Base-by-base conservation (phyloP, 2,329 filamentous ascomycete species). In the Periconia sp. region DNA sequence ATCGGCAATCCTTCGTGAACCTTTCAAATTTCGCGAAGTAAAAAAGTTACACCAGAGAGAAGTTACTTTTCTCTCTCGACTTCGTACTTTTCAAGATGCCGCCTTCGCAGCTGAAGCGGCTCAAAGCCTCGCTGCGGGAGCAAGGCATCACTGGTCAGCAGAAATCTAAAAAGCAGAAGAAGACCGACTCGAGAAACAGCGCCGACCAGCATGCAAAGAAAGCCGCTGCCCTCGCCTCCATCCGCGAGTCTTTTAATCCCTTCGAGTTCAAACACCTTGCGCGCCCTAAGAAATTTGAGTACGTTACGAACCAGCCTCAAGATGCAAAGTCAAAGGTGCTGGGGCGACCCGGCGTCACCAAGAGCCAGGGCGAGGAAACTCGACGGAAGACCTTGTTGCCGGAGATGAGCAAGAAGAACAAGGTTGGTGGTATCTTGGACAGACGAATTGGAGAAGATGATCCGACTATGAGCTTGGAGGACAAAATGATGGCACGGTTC, bases 191-290 rank as follows among this genome's bases (percentile, higher is more conserved):
- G 85, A 85, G 84, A 52, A 82, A 81, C 58, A 85, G 83, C 58
- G 33, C 33, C 33, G 87, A 93, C 66, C 90, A 91, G 74, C 87
- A 90, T 55, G 82, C 91, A 23, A 85, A 91, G 71, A 85, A 89
- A 69, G 85, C 88, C 68, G 87, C 86, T 52, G 90, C 92, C 15
- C 81, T 99, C 58, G 86, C 90, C 64, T 85, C 85, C 53, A 97
- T 99, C 71, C 89, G 94, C 69, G 92, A 97, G 68, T 89, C 92
- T 63, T 97, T 97, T 83, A 99, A 99, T 73, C 94, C 94, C 0
- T 99, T 99, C 75, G 94, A 99, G 70, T 85, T 96, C 72, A 95
- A 95, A 75, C 85, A 89, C 54, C 86, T 88, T 41, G 81, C 87
- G 1, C 83, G 88, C 55, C 89, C 87, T 0, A 86, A 86, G 52